Evolutionary conservation across 805 yeast genomes (phyloP), one percentile per base, ranked within the genome.

Genomic region (Helenozyma rhizophorensis): DNA sequence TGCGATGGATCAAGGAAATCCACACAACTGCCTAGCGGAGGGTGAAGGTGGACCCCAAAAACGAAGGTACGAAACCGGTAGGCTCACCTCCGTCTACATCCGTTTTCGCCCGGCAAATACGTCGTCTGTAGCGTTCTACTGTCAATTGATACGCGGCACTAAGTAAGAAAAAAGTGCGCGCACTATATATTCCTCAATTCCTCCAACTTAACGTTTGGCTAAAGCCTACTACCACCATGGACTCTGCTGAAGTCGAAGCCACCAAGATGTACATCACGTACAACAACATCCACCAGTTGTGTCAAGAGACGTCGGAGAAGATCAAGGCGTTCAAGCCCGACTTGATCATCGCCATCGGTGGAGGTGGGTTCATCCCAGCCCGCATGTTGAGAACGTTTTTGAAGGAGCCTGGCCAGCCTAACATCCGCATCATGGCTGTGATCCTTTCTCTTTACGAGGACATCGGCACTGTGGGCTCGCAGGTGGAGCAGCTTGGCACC

Each of bases 341-440:
- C 62, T 76, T 25, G 83, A 78, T 54, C 62, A 85, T 90, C 42
- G 97, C 97, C 47, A 87, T 90, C 52, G 98, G 95, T 53, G 96
- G 96, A 50, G 96, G 98, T 56, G 98, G 97, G 2, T 86, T 90
- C 60, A 93, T 90, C 37, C 98, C 97, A 17, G 97, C 98, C 7
- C 78, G 98, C 59, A 93, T 93, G 63, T 72, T 90, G 57, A 78
- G 98, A 60, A 80, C 97, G 2, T 93, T 90, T 62, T 69, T 90
- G 47, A 90, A 89, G 61, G 83, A 81, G 46, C 85, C 83, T 19
- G 95, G 95, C 39, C 68, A 80, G 39, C 90, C 94, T 48, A 90
- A 89, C 51, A 81, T 88, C 40, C 81, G 95, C 51, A 87, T 90
- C 53, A 90, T 89, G 78, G 97, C 98, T 29, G 86, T 90, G 48